These are phyloP conservation scores for Usnea hakonensis DNA, from an alignment of 495 filamentous ascomycete genomes.

Conservation along the genomic window DNA sequence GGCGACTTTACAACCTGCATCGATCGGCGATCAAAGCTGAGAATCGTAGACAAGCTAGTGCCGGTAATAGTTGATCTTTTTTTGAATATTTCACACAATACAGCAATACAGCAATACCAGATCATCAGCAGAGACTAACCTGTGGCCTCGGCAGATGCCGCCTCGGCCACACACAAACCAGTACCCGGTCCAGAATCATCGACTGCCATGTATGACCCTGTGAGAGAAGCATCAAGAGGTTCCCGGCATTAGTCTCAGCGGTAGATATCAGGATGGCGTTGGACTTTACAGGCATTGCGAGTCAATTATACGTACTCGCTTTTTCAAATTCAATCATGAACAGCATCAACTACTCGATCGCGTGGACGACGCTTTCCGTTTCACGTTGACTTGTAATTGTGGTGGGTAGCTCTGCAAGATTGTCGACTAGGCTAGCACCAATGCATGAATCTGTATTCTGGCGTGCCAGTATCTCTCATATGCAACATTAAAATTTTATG, in stretches of 20 bases:
- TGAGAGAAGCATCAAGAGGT: background rate
- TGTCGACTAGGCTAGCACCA: background rate
- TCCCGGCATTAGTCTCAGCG: background rate
- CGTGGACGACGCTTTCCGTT: background rate
- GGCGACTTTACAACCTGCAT: background rate
- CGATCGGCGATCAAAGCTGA: constrained; percentile 5
- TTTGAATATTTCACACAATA: background rate
- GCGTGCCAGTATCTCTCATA: background rate
- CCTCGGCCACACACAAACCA: background rate
- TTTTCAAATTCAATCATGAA: background rate
- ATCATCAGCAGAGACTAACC: background rate
- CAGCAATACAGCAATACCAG: background rate
- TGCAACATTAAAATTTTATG: background rate
- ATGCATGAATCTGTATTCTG: background rate
- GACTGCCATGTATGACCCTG: constrained; percentile 4
- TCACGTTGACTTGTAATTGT: background rate
- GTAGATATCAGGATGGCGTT: no score
- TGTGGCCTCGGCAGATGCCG: background rate
- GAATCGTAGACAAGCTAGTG: background rate
- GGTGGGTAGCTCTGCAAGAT: background rate
- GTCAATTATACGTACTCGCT: no score
- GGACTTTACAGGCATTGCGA: no score
- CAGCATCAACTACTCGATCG: background rate
- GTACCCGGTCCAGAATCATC: background rate
- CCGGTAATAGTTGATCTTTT: background rate